Percentiles rank a stretch among this genome's conserved stretches.
Conservation (phyloP, 176 grass and related monocot species). For the Pharus latifolius region DNA sequence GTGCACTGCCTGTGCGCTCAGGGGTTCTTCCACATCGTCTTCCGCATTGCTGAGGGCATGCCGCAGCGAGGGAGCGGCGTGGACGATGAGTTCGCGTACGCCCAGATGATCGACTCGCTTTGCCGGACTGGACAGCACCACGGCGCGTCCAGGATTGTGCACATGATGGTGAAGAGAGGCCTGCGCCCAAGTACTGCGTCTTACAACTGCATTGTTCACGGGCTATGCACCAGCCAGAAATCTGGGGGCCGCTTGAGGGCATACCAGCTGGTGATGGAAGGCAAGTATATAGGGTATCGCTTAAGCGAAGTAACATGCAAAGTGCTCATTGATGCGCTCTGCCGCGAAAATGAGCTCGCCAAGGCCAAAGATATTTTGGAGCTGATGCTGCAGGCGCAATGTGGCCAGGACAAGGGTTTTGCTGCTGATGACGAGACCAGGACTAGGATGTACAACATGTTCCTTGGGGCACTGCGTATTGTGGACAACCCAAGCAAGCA, state of each 20-base stretch:
- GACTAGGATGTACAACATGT: conserved; percentile 81
- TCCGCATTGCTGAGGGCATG: conserved; percentile 54
- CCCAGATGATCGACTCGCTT: conserved; percentile 75
- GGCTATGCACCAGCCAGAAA: conserved; percentile 50
- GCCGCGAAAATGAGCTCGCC: conserved; percentile 49
- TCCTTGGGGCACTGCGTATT: conserved; percentile 45
- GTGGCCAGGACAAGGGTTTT: background rate
- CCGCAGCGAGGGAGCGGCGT: conserved; percentile 39
- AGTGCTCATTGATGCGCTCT: conserved; percentile 54
- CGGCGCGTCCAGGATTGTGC: conserved; percentile 61
- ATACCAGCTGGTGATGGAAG: conserved; percentile 73
- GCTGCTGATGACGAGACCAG: conserved; percentile 8
- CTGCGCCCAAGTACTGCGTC: conserved; percentile 47
- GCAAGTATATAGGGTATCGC: conserved; percentile 31
- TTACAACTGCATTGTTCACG: conserved; percentile 90
- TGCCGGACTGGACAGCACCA: conserved; percentile 60
- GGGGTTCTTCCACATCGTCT: conserved; percentile 60
- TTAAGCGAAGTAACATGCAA: conserved; percentile 59
- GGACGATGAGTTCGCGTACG: conserved; percentile 45
- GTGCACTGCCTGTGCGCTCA: conserved; percentile 59
- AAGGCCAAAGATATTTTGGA: conserved; percentile 68
- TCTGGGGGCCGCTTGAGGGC: conserved; percentile 42
- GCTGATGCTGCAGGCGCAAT: conserved; percentile 41
- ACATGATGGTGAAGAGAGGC: conserved; percentile 81
- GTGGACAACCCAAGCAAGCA: conserved; percentile 68